phyloP scores from a whole-genome alignment of 331 rosid species.

The Quercus phellos region DNA sequence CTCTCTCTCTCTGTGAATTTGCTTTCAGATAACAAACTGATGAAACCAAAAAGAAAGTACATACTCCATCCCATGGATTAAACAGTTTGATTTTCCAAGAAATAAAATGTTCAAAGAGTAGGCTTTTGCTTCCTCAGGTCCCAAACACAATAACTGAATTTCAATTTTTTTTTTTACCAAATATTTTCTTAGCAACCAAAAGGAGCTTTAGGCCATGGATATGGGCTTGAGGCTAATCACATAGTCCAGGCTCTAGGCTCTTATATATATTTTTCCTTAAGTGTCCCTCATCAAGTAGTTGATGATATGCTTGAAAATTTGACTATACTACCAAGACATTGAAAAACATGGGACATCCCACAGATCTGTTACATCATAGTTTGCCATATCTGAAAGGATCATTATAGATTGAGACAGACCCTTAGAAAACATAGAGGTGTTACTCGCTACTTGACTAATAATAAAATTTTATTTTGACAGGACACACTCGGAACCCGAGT shows the following conservation, averaged over 20 bases:
- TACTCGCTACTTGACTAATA: not conserved
- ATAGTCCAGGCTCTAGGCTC: not conserved
- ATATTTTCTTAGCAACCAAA: not conserved
- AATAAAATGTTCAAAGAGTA: not conserved
- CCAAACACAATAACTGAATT: too few species aligned
- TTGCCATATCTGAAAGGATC: constrained; percentile 2
- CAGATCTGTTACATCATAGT: not conserved
- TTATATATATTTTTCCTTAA: not conserved
- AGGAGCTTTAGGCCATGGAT: not conserved
- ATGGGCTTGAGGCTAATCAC: not conserved
- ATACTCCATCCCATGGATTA: not conserved
- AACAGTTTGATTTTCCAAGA: not conserved
- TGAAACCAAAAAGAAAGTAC: not conserved
- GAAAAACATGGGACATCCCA: not conserved
- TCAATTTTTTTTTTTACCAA: too few species aligned
- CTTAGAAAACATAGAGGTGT: not conserved
- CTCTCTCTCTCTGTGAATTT: not conserved
- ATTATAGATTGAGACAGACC: not conserved
- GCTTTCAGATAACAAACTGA: not conserved
- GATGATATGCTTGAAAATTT: not conserved
- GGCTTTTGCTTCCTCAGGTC: not conserved
- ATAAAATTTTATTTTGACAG: constrained; percentile 32
- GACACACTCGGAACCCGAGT: constrained; percentile 60
- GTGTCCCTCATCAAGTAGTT: not conserved
- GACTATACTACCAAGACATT: not conserved